These are phyloP conservation scores for Asterella californica DNA, from an alignment of 225 moss, liverwort and hornwort species.

Conservation along the genomic window DNA sequence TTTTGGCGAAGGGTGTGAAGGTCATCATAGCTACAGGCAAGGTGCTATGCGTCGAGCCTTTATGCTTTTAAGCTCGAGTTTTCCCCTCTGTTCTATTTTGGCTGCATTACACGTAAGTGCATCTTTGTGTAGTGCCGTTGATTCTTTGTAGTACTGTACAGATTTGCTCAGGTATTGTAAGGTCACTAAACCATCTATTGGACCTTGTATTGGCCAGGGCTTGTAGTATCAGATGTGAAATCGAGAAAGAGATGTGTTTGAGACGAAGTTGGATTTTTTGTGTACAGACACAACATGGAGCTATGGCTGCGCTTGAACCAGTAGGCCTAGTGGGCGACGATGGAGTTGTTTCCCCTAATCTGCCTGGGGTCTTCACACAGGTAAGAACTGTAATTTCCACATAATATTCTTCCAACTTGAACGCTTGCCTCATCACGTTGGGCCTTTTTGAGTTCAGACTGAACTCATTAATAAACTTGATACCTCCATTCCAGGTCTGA, in stretches of 20 bases:
- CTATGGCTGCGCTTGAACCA: constrained; percentile 64
- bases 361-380: constrained; percentile 72
- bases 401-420: not conserved
- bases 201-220: not conserved
- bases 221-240: not conserved
- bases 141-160: not conserved
- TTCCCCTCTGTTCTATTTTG: not conserved
- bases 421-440: not conserved
- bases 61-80: not conserved
- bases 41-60: constrained; percentile 38
- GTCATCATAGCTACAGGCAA: constrained; percentile 93
- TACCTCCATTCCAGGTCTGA: too few species aligned
- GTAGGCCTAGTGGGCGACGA: constrained; percentile 64
- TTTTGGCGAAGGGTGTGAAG: constrained; percentile 61
- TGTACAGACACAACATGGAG: constrained; percentile 61
- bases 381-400: constrained; percentile 20
- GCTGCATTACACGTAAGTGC: not conserved
- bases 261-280: not conserved
- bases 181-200: not conserved
- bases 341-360: constrained; percentile 51
- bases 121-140: not conserved
- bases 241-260: not conserved
- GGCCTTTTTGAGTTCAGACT: not conserved
- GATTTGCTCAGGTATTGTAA: not conserved
- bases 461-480: too few species aligned